Evolutionary conservation across 495 filamentous ascomycete species (phyloP).

Genomic region (Hypomontagnella monticulosa): DNA sequence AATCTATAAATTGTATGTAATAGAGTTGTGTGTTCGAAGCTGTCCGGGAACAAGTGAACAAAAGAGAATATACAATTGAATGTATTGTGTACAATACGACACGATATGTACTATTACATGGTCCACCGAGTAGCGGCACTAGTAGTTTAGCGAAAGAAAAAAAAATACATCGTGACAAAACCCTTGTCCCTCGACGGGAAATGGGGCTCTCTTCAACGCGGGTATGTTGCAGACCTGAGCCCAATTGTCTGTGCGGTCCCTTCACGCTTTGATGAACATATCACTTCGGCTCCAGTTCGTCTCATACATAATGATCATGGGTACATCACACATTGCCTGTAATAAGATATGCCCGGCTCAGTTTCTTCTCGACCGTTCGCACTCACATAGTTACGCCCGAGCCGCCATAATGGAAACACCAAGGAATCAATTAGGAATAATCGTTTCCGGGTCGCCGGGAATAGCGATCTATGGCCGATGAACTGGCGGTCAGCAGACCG

Average conservation of each 20-base stretch:
- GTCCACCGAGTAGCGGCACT: conserved; percentile 7
- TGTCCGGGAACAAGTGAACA: neutral
- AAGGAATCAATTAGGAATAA: conserved; percentile 8
- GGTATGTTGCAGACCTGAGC: conserved; percentile 33
- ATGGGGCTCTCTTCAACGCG: conserved; percentile 43
- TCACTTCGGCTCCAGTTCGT: conserved; percentile 33
- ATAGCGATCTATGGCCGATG: conserved; percentile 42
- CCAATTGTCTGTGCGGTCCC: conserved; percentile 45
- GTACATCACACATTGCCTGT: conserved; percentile 35
- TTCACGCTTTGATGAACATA: conserved; percentile 37
- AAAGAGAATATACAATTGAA: too few relatives aligned
- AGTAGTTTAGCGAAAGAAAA: conserved; percentile 11
- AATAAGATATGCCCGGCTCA: conserved; percentile 18
- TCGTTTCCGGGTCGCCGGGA: conserved; percentile 45
- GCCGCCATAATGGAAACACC: conserved; percentile 14
- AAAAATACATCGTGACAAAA: conserved; percentile 15
- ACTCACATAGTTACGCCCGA: neutral
- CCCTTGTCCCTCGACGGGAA: conserved; percentile 41
- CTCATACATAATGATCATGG: conserved; percentile 34
- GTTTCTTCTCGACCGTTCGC: neutral
- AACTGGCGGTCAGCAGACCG: conserved; percentile 48
- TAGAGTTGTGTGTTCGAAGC: conserved; percentile 22
- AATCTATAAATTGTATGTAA: conserved; percentile 5
- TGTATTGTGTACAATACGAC: neutral
- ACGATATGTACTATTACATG: neutral